phyloP scores from a whole-genome alignment of 2,329 filamentous ascomycete genomes.

The Thelonectria discophora region DNA sequence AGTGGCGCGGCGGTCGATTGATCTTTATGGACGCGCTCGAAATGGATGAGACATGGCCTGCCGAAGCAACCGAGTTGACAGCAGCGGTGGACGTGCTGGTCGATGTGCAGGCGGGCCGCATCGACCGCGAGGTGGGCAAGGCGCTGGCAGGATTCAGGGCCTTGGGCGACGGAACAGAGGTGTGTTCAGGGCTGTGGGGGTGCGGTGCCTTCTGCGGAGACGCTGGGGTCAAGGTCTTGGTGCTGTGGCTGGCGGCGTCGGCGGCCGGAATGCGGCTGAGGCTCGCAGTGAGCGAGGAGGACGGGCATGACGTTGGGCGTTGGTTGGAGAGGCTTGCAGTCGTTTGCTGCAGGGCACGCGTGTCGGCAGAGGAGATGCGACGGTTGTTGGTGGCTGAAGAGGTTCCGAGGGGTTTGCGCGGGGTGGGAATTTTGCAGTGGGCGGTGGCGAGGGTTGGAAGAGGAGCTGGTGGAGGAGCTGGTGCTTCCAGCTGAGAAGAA shows the following conservation, averaged over 20 bases:
- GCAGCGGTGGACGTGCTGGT: slow-evolving; percentile 44
- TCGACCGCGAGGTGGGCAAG: slow-evolving; percentile 45
- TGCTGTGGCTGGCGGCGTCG: slow-evolving; percentile 47
- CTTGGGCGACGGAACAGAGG: slow-evolving; percentile 7
- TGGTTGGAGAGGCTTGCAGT: slow-evolving; percentile 16
- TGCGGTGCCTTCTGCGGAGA: slow-evolving; percentile 50
- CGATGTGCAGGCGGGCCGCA: slow-evolving; percentile 39
- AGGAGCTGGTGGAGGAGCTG: too few relatives aligned
- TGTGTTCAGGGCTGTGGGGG: slow-evolving; percentile 47
- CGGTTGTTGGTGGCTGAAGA: slow-evolving; percentile 15
- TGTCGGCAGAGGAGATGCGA: slow-evolving; percentile 6
- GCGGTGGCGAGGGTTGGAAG: slow-evolving; percentile 2
- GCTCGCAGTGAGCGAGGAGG: slow-evolving; percentile 27
- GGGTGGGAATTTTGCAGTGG: slow-evolving; percentile 30
- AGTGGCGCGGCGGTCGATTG: slow-evolving; percentile 41
- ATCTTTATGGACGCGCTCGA: slow-evolving; percentile 51
- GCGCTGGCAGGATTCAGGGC: slow-evolving; percentile 42
- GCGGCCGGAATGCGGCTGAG: slow-evolving; percentile 33
- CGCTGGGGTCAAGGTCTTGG: slow-evolving; percentile 43
- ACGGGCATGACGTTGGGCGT: slow-evolving; percentile 32
- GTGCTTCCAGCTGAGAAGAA: too few relatives aligned
- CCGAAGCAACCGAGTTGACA: slow-evolving; percentile 9
- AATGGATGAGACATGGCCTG: slow-evolving; percentile 40
- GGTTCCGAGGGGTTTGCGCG: slow-evolving; percentile 18
- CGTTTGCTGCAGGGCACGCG: slow-evolving; percentile 6